Evolutionary conservation across 1,284 basidiomycete genomes (phyloP), one percentile per base, ranked within the genome.

Genomic region (Heimioporus retisporus): DNA sequence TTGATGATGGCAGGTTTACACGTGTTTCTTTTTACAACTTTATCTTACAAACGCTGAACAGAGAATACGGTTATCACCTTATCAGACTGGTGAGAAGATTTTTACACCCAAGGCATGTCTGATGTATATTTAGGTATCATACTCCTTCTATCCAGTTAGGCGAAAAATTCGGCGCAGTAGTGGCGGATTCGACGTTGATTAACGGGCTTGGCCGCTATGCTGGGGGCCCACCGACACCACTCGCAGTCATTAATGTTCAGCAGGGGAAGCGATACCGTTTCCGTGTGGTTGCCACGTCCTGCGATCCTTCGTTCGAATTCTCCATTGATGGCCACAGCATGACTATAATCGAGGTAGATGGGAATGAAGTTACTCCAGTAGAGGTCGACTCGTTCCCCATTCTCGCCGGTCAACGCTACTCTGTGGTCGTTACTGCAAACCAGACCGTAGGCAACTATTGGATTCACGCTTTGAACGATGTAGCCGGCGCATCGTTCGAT

Each of bases 301-400:
- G 81, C 67, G 71, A 77, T 23, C 72, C 77, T 3, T 72, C 61
- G 35, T 86, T 78, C 72, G 73, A 70, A n/a, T 84, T 84, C 70
- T 74, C 81, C 2, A 83, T 85, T 16, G 82, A 85, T 61, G 73
- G 75, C 54, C 84, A 85, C 61, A 72, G 69, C 2, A 73, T 86
- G 75, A 85, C 83, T 6, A 74, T 87, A 68, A 83, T 88, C 65
- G 81, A 88, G 72, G 86, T 74, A 0, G 89, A 90, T 54, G 85
- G 88, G 6, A 72, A 69, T 18, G 82, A 81, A 65, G 78, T 80
- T 0, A 28, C 77, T 19, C 85, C 84, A 2, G 70, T 82, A 16
- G 66, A 72, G 1, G 82, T 86, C 1, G 83, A 87, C 56, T 79
- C 70, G 2, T 65, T 86, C 19, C 67, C 69, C 7, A 76, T 87